Conservation (phyloP, 1,284 basidiomycete genomes). For the Rhodotorula sp. region DNA sequence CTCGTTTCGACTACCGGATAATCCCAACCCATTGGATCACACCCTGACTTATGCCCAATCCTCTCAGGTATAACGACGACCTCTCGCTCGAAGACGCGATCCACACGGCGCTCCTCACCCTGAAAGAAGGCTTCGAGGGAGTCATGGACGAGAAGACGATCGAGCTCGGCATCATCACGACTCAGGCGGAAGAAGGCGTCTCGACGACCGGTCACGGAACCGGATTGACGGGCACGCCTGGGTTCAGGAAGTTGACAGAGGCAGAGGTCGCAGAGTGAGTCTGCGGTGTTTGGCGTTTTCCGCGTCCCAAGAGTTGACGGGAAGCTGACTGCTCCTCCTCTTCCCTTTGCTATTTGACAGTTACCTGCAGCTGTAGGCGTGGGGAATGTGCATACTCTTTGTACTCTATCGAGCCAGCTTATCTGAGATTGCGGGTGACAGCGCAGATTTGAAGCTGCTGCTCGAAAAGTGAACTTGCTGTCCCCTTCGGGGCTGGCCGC, state of each 20-base stretch:
- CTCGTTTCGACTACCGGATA: no score
- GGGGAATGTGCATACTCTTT: neutral
- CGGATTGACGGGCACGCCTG: constrained; percentile 71
- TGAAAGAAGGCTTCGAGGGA: constrained; percentile 90
- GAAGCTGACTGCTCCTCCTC: neutral
- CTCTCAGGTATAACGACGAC: constrained; percentile 90
- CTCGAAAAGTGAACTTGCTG: no score
- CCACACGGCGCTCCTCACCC: constrained; percentile 94
- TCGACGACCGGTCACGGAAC: constrained; percentile 60
- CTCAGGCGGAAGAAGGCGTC: constrained; percentile 60
- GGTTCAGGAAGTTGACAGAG: constrained; percentile 89
- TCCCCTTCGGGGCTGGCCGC: no score
- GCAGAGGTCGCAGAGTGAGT: constrained; percentile 83
- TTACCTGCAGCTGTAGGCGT: constrained; percentile 30
- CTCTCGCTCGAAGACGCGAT: constrained; percentile 99
- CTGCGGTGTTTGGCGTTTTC: neutral
- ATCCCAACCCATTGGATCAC: neutral
- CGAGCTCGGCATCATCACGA: constrained; percentile 93
- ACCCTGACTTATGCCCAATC: neutral
- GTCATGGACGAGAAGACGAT: constrained; percentile 99
- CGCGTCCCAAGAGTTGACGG: no score
- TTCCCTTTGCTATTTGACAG: neutral
- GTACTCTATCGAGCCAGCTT: no score
- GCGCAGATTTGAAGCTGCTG: no score
- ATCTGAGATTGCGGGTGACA: no score